phyloP scores from a whole-genome alignment of 192 early-diverging fungal species.

The Coemansia sp. region DNA sequence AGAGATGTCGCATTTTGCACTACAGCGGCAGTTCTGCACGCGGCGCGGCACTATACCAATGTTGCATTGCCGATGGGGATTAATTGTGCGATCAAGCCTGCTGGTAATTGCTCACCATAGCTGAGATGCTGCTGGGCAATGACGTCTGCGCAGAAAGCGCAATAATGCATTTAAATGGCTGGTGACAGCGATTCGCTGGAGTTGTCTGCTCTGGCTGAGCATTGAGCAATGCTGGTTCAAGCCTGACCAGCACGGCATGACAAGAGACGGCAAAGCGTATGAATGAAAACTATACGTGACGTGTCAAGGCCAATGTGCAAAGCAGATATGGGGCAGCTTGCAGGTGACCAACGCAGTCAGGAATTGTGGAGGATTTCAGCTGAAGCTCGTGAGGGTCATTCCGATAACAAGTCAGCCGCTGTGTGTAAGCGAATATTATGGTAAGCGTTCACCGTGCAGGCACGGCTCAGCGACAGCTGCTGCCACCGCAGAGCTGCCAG shows the following conservation, averaged over 20 bases:
- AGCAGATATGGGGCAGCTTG: too few relatives aligned
- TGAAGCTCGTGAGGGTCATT: constrained; percentile 1
- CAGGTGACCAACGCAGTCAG: too few relatives aligned
- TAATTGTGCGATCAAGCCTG: neutral
- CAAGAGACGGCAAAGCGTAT: neutral
- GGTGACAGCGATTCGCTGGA: neutral
- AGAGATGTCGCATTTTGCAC: neutral
- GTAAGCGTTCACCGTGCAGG: neutral
- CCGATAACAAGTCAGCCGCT: neutral
- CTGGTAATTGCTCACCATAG: neutral
- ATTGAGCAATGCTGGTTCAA: neutral
- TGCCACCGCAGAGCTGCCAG: too few relatives aligned
- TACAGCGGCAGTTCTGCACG: constrained; percentile 2
- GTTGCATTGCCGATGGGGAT: neutral
- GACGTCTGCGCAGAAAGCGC: neutral
- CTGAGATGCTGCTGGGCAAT: neutral
- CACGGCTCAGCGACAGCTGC: too few relatives aligned
- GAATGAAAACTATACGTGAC: neutral
- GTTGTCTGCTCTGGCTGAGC: neutral
- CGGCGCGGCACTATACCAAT: constrained; percentile 1
- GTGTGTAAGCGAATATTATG: neutral
- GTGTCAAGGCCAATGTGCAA: neutral
- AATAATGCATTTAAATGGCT: neutral
- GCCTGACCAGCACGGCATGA: neutral
- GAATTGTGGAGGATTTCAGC: neutral